A percentile compares a stretch with the other conserved stretches of the same genome.
phyloP scores from a whole-genome alignment of 164 flowering plant genomes.

The Vitis labrusca region DNA sequence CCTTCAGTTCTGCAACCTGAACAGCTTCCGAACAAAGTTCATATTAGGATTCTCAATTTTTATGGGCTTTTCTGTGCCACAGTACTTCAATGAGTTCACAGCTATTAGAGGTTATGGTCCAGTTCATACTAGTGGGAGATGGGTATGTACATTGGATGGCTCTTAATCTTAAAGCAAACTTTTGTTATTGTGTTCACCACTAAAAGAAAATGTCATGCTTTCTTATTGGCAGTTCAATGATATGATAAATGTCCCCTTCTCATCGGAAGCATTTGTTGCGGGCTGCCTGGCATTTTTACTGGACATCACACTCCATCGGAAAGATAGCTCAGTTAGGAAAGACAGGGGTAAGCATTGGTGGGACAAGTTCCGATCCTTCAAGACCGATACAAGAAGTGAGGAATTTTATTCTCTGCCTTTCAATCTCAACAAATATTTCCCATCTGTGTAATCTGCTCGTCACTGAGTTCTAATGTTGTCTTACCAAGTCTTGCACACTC shows the following conservation, averaged over 20 bases:
- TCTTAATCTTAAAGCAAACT: no score
- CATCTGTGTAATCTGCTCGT: constrained; percentile 56
- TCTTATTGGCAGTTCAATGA: constrained; percentile 78
- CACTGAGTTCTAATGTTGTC: not conserved
- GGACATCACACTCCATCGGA: constrained; percentile 70
- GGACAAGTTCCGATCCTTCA: constrained; percentile 85
- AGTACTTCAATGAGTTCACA: constrained; percentile 90
- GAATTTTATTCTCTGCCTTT: constrained; percentile 94
- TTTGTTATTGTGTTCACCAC: not conserved
- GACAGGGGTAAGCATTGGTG: constrained; percentile 96
- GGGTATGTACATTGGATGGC: constrained; percentile 50
- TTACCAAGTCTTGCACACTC: not conserved
- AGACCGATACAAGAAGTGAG: constrained; percentile 75
- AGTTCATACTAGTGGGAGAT: constrained; percentile 78
- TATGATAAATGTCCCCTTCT: constrained; percentile 78
- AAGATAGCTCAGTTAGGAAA: constrained; percentile 56
- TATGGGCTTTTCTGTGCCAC: constrained; percentile 88
- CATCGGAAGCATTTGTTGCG: constrained; percentile 89
- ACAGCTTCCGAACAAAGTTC: constrained; percentile 91
- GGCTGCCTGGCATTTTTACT: constrained; percentile 72
- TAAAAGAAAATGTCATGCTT: constrained; percentile 1
- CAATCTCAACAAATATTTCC: constrained; percentile 92
- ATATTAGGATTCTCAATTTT: constrained; percentile 88
- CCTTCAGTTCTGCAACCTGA: constrained; percentile 96
- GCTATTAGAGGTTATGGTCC: constrained; percentile 80